Evolutionary conservation across 2,329 filamentous ascomycete genomes (phyloP).

Genomic region (Aspergillus unguis): DNA sequence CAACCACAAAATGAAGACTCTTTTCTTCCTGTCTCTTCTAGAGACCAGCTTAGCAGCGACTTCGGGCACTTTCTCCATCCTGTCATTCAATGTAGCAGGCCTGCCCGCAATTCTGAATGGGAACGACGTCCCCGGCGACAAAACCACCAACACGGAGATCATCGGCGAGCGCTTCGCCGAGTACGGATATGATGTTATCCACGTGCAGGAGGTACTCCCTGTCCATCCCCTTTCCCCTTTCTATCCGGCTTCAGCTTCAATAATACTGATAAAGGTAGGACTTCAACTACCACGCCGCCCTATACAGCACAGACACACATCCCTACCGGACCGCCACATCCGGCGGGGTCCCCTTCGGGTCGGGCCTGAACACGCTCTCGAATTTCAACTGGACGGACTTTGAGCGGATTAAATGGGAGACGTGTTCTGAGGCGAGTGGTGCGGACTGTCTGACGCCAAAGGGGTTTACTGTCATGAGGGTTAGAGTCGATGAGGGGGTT

Average conservation of each 20-base stretch:
- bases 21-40: neutral
- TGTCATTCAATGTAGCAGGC: constrained; percentile 61
- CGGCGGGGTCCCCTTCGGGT: constrained; percentile 62
- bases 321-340: constrained; percentile 61
- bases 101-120: constrained; percentile 53
- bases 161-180: constrained; percentile 58
- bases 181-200: constrained; percentile 60
- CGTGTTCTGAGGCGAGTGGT: constrained; percentile 50
- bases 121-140: constrained; percentile 62
- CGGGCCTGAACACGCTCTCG: constrained; percentile 62
- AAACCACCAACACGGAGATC: constrained; percentile 53
- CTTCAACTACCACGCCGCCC: constrained; percentile 64
- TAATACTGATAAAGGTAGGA: constrained; percentile 38
- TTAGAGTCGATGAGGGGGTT: constrained; percentile 50
- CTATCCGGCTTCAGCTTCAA: neutral
- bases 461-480: constrained; percentile 66
- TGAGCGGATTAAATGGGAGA: constrained; percentile 57
- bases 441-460: constrained; percentile 66
- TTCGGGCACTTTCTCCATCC: constrained; percentile 22
- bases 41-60: neutral
- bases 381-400: constrained; percentile 58
- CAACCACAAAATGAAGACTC: neutral
- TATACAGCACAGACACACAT: constrained; percentile 54
- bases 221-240: neutral
- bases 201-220: constrained; percentile 58